Evolutionary conservation across 495 filamentous ascomycete genomes (phyloP).

Genomic region (Lasiosphaeris hirsuta): DNA sequence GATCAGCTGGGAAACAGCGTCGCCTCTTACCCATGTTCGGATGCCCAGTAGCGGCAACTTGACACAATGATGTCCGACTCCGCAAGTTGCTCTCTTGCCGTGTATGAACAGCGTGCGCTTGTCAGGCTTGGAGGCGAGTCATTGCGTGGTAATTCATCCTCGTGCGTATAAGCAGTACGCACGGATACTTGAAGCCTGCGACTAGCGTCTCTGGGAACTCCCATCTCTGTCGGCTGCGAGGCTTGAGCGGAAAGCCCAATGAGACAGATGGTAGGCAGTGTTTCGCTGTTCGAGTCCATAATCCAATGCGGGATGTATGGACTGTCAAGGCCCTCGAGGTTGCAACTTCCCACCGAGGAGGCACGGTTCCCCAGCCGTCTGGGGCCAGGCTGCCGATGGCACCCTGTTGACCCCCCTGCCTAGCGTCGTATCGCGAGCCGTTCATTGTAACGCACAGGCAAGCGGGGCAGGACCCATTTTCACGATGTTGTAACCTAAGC

Average conservation of each 20-base stretch:
- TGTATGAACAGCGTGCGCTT: no score
- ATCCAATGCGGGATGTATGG: neutral
- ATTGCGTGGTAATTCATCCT: no score
- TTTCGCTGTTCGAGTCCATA: no score
- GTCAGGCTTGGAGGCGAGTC: no score
- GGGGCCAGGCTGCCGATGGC: conserved; percentile 3
- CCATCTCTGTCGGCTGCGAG: neutral
- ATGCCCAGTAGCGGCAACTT: no score
- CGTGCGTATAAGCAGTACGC: no score
- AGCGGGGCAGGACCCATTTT: conserved; percentile 7
- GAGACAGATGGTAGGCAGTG: neutral
- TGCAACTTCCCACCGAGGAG: neutral
- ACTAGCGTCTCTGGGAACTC: neutral
- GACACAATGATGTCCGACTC: no score
- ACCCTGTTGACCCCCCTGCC: conserved; percentile 6
- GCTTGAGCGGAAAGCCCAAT: conserved; percentile 1
- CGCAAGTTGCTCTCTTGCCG: no score
- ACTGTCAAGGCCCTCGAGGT: neutral
- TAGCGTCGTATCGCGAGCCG: neutral
- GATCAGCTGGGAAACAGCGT: neutral
- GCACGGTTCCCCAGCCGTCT: conserved; percentile 5
- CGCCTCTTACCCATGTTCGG: no score
- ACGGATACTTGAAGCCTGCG: no score
- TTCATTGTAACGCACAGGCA: conserved; percentile 1
- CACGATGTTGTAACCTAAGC: neutral